Conservation (phyloP, 768 basidiomycete species). For the Lentinula raphanica region DNA sequence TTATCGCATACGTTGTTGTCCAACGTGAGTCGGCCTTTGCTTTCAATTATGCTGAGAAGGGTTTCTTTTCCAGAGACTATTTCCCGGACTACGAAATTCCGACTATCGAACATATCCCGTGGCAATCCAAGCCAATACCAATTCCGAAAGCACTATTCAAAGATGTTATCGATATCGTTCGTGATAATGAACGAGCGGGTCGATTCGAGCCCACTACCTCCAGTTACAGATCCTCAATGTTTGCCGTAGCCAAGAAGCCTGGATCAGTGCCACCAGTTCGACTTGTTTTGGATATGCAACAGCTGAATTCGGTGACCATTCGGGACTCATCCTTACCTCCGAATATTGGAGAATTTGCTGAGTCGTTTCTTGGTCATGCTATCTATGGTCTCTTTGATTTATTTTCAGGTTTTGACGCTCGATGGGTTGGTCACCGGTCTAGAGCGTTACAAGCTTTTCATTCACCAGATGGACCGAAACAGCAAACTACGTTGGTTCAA, state of each 20-base stretch:
- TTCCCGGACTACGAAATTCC: neutral
- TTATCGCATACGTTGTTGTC: neutral
- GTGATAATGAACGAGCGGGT: neutral
- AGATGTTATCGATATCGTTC: neutral
- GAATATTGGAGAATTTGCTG: too few species aligned
- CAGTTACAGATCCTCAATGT: too few species aligned
- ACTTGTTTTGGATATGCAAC: too few species aligned
- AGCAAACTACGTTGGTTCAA: conserved; percentile 10
- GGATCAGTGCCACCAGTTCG: too few species aligned
- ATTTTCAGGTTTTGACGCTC: too few species aligned
- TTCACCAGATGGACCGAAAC: neutral
- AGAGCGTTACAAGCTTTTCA: neutral
- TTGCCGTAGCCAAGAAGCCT: too few species aligned
- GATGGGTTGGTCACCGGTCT: too few species aligned
- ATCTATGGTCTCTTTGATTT: too few species aligned
- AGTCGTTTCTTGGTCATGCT: too few species aligned
- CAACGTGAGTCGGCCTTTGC: neutral
- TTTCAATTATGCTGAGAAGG: neutral
- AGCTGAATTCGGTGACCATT: too few species aligned
- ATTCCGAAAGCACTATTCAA: neutral
- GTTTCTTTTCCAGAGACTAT: neutral
- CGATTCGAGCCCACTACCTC: neutral
- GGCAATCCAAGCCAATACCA: neutral
- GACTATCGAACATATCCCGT: neutral
- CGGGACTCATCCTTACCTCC: too few species aligned